Evolutionary conservation across 2,329 filamentous ascomycete genomes (phyloP).

Genomic region (Penicillium thymicola): DNA sequence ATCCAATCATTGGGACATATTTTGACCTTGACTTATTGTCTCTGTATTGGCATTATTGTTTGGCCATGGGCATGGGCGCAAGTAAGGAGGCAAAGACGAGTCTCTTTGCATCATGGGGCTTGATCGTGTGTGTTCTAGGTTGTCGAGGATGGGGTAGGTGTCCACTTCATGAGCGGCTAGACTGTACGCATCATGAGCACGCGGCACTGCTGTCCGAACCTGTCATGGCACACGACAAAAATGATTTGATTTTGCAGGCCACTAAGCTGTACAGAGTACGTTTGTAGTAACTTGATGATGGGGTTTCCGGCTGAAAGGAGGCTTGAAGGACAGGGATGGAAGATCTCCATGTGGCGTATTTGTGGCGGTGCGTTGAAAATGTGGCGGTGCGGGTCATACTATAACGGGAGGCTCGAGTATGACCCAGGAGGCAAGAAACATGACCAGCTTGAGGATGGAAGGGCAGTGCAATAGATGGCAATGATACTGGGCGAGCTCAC

Average conservation of each 20-base stretch:
- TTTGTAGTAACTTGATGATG: not conserved
- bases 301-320: not conserved
- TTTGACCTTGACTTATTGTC: not conserved
- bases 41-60: not conserved
- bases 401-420: not conserved
- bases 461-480: not conserved
- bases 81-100: not conserved
- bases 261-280: not conserved
- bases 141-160: not conserved
- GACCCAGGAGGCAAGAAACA: not conserved
- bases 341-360: constrained; percentile 2
- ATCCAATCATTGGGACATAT: not conserved
- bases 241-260: not conserved
- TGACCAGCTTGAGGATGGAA: not conserved
- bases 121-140: not conserved
- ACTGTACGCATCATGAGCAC: not conserved
- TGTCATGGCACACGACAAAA: not conserved
- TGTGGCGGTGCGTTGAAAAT: constrained; percentile 1
- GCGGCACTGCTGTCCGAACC: not conserved
- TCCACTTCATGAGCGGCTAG: constrained; percentile 1
- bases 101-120: not conserved
- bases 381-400: not conserved
- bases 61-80: not conserved
- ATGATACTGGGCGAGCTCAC: not conserved
- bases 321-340: not conserved